phyloP scores from a whole-genome alignment of 768 basidiomycete genomes.

The Aureoboletus auriporus region DNA sequence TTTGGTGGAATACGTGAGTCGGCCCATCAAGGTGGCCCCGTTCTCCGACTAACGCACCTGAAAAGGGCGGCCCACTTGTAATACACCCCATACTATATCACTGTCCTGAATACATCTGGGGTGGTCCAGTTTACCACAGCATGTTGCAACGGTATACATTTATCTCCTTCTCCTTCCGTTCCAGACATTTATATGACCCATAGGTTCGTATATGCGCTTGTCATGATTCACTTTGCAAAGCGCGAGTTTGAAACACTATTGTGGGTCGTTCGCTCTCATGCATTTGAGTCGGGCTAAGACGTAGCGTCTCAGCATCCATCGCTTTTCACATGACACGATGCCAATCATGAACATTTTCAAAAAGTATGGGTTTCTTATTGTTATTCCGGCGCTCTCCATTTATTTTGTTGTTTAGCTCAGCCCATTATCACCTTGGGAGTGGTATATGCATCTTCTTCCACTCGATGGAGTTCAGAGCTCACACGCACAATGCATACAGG shows the following conservation, averaged over 20 bases:
- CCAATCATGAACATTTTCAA: slow-evolving; percentile 81
- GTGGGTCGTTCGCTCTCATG: slow-evolving; percentile 38
- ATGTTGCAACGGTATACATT: slow-evolving; percentile 63
- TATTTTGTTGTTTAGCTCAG: slow-evolving; percentile 51
- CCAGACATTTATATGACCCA: slow-evolving; percentile 5
- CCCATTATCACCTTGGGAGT: slow-evolving; percentile 82
- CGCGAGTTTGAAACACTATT: slow-evolving; percentile 91
- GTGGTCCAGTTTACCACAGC: slow-evolving; percentile 67
- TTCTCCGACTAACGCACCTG: slow-evolving; percentile 3
- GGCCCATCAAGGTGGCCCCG: background rate
- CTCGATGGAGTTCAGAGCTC: background rate
- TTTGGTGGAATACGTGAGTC: slow-evolving; percentile 88
- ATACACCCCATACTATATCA: slow-evolving; percentile 85
- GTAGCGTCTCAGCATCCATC: slow-evolving; percentile 64
- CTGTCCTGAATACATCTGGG: slow-evolving; percentile 67
- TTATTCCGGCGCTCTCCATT: background rate
- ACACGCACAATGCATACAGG: slow-evolving; percentile 35
- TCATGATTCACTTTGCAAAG: slow-evolving; percentile 86
- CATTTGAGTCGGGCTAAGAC: background rate
- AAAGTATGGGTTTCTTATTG: slow-evolving; percentile 56
- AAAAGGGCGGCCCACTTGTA: slow-evolving; percentile 78
- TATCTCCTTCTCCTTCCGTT: background rate
- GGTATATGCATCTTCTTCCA: slow-evolving; percentile 33
- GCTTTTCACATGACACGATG: slow-evolving; percentile 95
- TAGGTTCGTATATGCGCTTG: slow-evolving; percentile 68